A percentile compares a stretch with the other conserved stretches of the same genome.
Conservation (phyloP, 495 filamentous ascomycete genomes). For the Bacidia gigantensis region DNA sequence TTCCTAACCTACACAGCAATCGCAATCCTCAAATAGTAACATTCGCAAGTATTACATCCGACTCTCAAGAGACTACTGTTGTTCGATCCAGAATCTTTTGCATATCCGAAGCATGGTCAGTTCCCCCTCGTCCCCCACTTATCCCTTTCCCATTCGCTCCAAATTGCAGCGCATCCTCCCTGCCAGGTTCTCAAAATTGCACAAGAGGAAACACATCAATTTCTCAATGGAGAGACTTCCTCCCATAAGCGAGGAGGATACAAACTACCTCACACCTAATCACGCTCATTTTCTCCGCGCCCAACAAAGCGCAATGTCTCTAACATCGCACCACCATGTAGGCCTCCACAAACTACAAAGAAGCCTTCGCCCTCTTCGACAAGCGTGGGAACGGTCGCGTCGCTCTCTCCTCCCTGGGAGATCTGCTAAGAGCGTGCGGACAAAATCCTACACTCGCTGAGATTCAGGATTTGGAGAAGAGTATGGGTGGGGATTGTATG, state of each 20-base stretch:
- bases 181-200: background rate
- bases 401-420: constrained; percentile 69
- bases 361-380: constrained; percentile 98
- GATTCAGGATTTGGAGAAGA: constrained; percentile 79
- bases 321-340: constrained; percentile 25
- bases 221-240: background rate
- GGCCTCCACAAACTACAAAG: constrained; percentile 99
- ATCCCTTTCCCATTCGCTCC: background rate
- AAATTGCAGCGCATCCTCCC: background rate
- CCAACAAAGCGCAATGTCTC: background rate
- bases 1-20: background rate
- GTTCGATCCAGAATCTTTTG: background rate
- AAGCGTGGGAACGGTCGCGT: constrained; percentile 93
- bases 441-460: constrained; percentile 94
- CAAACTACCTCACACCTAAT: background rate
- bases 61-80: background rate
- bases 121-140: background rate
- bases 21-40: background rate
- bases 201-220: background rate
- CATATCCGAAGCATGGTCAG: background rate
- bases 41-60: background rate
- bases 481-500: constrained; percentile 79
- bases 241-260: background rate
- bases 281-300: background rate
- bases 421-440: constrained; percentile 87